A percentile compares a stretch with the other conserved stretches of the same genome.
Evolutionary conservation across 2,329 filamentous ascomycete genomes (phyloP).

Genomic region (Juglanconis juglandina): DNA sequence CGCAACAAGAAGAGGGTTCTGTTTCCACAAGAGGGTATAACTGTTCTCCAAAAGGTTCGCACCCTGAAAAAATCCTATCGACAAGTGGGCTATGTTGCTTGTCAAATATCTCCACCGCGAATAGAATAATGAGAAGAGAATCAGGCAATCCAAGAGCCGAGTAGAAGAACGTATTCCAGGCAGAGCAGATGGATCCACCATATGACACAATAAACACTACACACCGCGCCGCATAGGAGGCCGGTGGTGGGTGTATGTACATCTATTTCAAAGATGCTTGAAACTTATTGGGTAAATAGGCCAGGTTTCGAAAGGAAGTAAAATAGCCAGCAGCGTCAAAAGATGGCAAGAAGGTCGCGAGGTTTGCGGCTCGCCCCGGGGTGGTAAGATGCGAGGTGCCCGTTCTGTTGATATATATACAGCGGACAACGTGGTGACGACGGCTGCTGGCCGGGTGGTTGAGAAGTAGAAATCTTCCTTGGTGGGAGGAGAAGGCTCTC

Average conservation of each 20-base stretch:
- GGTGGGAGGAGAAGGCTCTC: conserved; percentile 29
- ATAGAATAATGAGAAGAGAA: conserved; percentile 1
- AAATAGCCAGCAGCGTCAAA: conserved; percentile 10
- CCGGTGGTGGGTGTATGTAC: conserved; percentile 12
- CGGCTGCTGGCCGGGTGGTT: conserved; percentile 4
- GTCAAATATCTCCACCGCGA: conserved; percentile 4
- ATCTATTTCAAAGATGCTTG: conserved; percentile 1
- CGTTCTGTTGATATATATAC: not conserved
- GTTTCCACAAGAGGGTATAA: no score
- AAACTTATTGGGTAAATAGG: conserved; percentile 9
- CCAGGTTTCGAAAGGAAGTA: conserved; percentile 7
- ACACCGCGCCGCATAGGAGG: not conserved
- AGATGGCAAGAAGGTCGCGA: conserved; percentile 11
- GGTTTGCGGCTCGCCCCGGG: not conserved
- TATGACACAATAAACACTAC: conserved; percentile 19
- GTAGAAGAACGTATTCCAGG: not conserved
- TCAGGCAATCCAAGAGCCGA: not conserved
- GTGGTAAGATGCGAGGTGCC: not conserved
- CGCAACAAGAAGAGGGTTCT: no score
- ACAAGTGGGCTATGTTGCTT: conserved; percentile 9
- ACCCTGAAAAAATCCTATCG: conserved; percentile 1
- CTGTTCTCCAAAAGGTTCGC: not conserved
- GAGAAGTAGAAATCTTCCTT: conserved; percentile 11
- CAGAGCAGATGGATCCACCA: conserved; percentile 1
- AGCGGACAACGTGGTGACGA: not conserved